Conservation (phyloP, 1,139 yeast species). For the Pichia sp. region DNA sequence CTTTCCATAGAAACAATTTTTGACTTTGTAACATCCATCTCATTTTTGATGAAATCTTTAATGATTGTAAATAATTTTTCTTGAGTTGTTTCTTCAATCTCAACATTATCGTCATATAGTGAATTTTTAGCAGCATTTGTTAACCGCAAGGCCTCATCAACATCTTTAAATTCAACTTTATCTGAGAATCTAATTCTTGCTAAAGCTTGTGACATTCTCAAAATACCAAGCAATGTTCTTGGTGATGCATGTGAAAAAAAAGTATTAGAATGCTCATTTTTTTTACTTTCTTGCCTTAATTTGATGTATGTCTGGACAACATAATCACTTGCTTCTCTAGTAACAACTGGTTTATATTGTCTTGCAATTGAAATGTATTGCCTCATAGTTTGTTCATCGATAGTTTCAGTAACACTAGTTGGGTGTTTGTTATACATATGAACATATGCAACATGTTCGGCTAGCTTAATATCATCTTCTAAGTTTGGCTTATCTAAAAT, state of each 20-base stretch:
- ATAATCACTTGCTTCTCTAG: slow-evolving; percentile 81
- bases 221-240: slow-evolving; percentile 83
- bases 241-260: slow-evolving; percentile 93
- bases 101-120: slow-evolving; percentile 47
- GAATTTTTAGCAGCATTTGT: slow-evolving; percentile 82
- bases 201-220: slow-evolving; percentile 90
- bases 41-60: slow-evolving; percentile 31
- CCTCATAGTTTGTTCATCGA: slow-evolving; percentile 74
- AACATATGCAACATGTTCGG: slow-evolving; percentile 89
- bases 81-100: slow-evolving; percentile 47
- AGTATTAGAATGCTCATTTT: slow-evolving; percentile 67
- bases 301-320: slow-evolving; percentile 83
- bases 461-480: slow-evolving; percentile 78
- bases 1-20: slow-evolving; percentile 45
- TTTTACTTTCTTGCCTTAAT: slow-evolving; percentile 84
- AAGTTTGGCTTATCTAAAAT: slow-evolving; percentile 79
- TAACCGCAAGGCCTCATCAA: slow-evolving; percentile 90
- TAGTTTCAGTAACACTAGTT: slow-evolving; percentile 57
- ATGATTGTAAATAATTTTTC: slow-evolving; percentile 37
- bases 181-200: slow-evolving; percentile 83
- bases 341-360: slow-evolving; percentile 76
- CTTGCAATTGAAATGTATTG: slow-evolving; percentile 87
- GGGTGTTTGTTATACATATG: slow-evolving; percentile 93
- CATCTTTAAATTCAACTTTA: slow-evolving; percentile 68
- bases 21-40: slow-evolving; percentile 13